phyloP scores from a whole-genome alignment of 164 flowering plant genomes.

The Amborella trichopoda region DNA sequence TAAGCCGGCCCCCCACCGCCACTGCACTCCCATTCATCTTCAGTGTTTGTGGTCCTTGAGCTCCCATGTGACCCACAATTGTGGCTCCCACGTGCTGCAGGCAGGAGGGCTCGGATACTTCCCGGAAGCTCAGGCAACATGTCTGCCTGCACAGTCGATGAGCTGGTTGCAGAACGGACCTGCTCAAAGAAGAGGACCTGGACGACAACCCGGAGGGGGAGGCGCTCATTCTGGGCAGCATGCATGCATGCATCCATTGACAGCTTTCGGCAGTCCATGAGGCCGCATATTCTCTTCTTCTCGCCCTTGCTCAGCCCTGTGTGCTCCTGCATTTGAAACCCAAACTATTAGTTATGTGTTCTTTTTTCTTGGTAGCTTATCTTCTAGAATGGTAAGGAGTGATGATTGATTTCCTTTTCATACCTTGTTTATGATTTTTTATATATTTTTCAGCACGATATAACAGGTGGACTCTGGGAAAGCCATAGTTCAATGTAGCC shows the following conservation, averaged over 20 bases:
- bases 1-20: too few relatives aligned
- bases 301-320: slow-evolving; percentile 72
- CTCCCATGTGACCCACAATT: slow-evolving; percentile 47
- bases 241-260: slow-evolving; percentile 90
- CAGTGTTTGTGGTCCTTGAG: slow-evolving; percentile 48
- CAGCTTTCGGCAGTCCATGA: slow-evolving; percentile 91
- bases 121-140: slow-evolving; percentile 50
- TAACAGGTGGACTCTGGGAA: too few relatives aligned
- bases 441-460: too few relatives aligned
- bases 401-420: too few relatives aligned
- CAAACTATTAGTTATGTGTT: too few relatives aligned
- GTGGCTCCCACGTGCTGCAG: slow-evolving; percentile 19
- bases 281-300: slow-evolving; percentile 72
- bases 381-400: too few relatives aligned
- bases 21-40: slow-evolving; percentile 52
- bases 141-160: neutral
- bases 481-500: too few relatives aligned
- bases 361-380: too few relatives aligned
- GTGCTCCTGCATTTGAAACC: slow-evolving; percentile 83
- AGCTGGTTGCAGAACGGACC: slow-evolving; percentile 33
- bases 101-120: slow-evolving; percentile 25
- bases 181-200: slow-evolving; percentile 98
- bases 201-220: slow-evolving; percentile 76
- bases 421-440: too few relatives aligned
- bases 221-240: slow-evolving; percentile 91